Base-by-base conservation (phyloP, 768 basidiomycete species). In the Pholiota microspora region DNA sequence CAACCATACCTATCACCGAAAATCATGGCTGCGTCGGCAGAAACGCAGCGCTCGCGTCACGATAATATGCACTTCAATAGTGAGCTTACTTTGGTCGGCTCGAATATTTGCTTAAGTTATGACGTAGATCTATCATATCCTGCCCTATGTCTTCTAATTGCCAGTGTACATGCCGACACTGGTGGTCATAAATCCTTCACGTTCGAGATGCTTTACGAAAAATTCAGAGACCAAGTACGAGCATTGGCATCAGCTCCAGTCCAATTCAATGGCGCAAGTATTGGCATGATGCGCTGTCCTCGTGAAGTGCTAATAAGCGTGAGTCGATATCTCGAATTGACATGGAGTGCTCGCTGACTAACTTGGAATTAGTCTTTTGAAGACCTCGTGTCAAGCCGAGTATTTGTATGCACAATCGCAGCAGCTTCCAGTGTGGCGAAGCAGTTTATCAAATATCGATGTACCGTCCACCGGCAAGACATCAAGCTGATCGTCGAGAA, bases 121-220 rank as follows among this genome's bases (percentile, higher is more conserved):
- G 24, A 31, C 25, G 15, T 61, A 94, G 91, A 77, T 52, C 67
- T 94, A 18, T 73, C 92, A 16, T 92, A 95, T 64, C 89, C 94
- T 7, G 74, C 82, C 2, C 69, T 93, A 16, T 94, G 92, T 64
- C 77, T 96, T 27, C 79, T 97, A 38, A 87, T 98, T 55, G 89
- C 94, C n/a, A 79, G 85, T 12, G 79, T 85, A 63, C 95, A 97
- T 64, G 77, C 84, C 3, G 73, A 84, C 23, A 86, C 85, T 8
- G 82, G 84, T 5, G 94, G 94, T 0, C 87, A 94, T 55, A 77
- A 88, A 16, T 72, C 73, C 12, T 85, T 97, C 70, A 98, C 91
- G 27, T 96, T 98, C 65, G 92, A 95, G 62, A 93, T 95, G 86
- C 79, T 96, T 7, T 79, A 88, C 57, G 89, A 92, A 49, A 76